phyloP scores from a whole-genome alignment of 2,329 filamentous ascomycete genomes.

The Microsporum audouinii region DNA sequence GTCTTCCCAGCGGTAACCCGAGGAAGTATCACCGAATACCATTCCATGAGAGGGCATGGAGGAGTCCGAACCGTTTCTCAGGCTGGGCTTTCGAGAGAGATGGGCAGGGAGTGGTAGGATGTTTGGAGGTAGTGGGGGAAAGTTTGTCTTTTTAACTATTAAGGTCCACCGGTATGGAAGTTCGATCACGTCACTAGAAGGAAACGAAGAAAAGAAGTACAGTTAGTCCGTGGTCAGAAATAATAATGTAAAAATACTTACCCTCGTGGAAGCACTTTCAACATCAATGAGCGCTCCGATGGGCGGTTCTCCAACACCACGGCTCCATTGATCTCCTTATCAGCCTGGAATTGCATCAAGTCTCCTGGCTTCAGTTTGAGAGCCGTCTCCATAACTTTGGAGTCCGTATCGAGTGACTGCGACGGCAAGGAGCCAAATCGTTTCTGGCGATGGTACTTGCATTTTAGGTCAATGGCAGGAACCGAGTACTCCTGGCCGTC shows the following conservation, averaged over 20 bases:
- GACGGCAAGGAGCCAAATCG: constrained; percentile 64
- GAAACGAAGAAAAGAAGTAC: not conserved
- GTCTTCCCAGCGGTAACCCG: constrained; percentile 60
- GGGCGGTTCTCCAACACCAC: constrained; percentile 71
- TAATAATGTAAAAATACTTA: constrained; percentile 37
- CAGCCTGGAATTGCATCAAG: constrained; percentile 75
- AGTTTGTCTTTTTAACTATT: constrained; percentile 40
- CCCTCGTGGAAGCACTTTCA: constrained; percentile 78
- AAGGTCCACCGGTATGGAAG: constrained; percentile 48
- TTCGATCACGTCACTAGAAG: constrained; percentile 40
- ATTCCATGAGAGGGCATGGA: constrained; percentile 55
- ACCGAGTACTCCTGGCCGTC: constrained; percentile 88
- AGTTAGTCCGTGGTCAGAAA: constrained; percentile 23
- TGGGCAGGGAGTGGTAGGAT: constrained; percentile 38
- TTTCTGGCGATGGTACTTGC: constrained; percentile 84
- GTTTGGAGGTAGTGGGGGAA: constrained; percentile 35
- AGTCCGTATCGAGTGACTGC: constrained; percentile 57
- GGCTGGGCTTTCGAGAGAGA: constrained; percentile 41
- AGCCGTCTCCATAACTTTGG: constrained; percentile 57
- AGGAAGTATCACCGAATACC: constrained; percentile 48
- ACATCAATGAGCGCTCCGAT: constrained; percentile 61
- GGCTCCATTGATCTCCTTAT: constrained; percentile 81
- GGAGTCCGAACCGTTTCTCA: constrained; percentile 44
- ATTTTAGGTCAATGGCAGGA: constrained; percentile 84
- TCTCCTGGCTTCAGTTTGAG: constrained; percentile 58